Percentiles rank a stretch among this genome's conserved stretches.
Evolutionary conservation across 768 basidiomycete genomes (phyloP).

Genomic region (Suillus lakei): DNA sequence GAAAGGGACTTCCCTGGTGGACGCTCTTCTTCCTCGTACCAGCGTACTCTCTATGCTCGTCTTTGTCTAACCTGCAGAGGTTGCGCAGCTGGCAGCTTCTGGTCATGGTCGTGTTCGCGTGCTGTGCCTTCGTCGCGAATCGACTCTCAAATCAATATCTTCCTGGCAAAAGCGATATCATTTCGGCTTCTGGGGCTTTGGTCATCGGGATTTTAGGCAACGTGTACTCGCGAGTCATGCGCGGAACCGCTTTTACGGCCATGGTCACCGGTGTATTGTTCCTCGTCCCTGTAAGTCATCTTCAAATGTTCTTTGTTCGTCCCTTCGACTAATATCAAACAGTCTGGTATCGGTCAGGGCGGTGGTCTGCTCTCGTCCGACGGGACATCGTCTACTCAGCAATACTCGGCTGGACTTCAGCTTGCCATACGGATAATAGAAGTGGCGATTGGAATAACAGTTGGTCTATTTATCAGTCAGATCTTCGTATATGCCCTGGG

Average conservation of each 20-base stretch:
- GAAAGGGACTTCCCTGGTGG: conserved; percentile 83
- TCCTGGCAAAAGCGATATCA: conserved; percentile 71
- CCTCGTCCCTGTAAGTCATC: conserved; percentile 74
- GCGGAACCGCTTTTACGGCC: conserved; percentile 85
- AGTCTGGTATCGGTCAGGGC: conserved; percentile 80
- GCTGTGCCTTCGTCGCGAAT: conserved; percentile 74
- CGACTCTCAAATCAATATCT: conserved; percentile 62
- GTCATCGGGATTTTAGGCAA: conserved; percentile 82
- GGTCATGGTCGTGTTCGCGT: conserved; percentile 77
- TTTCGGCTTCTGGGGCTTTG: conserved; percentile 79
- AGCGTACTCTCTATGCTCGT: conserved; percentile 72
- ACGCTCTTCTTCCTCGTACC: conserved; percentile 79
- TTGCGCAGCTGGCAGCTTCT: conserved; percentile 71
- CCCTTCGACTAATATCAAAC: conserved; percentile 23
- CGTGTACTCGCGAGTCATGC: conserved; percentile 73
- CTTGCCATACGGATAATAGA: conserved; percentile 84
- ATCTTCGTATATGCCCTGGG: conserved; percentile 78
- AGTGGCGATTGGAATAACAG: conserved; percentile 84
- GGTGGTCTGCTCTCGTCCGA: conserved; percentile 62
- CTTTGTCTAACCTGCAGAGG: conserved; percentile 77
- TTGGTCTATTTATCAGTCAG: conserved; percentile 83
- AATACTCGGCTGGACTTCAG: conserved; percentile 78
- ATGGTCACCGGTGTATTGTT: conserved; percentile 96
- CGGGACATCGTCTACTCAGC: conserved; percentile 61
- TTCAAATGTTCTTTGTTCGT: background rate